Evolutionary conservation across 1,284 basidiomycete species (phyloP).

Genomic region (Meripilus lineatus): DNA sequence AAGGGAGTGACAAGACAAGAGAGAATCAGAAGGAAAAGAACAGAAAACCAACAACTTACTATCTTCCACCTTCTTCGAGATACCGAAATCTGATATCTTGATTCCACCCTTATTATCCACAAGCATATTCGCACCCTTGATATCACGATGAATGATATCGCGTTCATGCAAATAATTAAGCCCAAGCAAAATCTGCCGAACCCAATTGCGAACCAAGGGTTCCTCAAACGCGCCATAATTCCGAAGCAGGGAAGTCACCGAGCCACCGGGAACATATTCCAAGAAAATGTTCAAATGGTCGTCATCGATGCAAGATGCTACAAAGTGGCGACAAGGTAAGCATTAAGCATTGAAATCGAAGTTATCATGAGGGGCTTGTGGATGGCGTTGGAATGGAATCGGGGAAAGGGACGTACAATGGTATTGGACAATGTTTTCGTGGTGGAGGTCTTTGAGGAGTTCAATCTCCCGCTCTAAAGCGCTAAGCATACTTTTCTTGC

Average conservation of each 20-base stretch:
- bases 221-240: constrained; percentile 99
- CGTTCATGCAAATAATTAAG: constrained; percentile 91
- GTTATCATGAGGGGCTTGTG: too few species aligned
- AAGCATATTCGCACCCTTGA: constrained; percentile 97
- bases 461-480: constrained; percentile 97
- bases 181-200: constrained; percentile 90
- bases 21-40: neutral
- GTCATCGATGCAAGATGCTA: constrained; percentile 87
- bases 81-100: constrained; percentile 99
- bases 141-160: constrained; percentile 97
- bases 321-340: constrained; percentile 9
- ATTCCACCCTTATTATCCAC: constrained; percentile 98
- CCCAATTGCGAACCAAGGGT: constrained; percentile 89
- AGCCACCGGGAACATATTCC: constrained; percentile 98
- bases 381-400: neutral
- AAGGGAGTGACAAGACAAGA: constrained; percentile 5
- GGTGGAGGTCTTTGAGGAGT: constrained; percentile 90
- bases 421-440: constrained; percentile 98
- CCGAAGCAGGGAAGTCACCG: constrained; percentile 86
- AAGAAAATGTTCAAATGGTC: constrained; percentile 96
- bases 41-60: constrained; percentile 50
- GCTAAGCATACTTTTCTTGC: constrained; percentile 92
- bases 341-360: neutral
- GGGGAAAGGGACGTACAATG: constrained; percentile 58
- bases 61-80: constrained; percentile 96